Conservation (phyloP, 2,329 filamentous ascomycete species). For the Trichoderma endophyticum region DNA sequence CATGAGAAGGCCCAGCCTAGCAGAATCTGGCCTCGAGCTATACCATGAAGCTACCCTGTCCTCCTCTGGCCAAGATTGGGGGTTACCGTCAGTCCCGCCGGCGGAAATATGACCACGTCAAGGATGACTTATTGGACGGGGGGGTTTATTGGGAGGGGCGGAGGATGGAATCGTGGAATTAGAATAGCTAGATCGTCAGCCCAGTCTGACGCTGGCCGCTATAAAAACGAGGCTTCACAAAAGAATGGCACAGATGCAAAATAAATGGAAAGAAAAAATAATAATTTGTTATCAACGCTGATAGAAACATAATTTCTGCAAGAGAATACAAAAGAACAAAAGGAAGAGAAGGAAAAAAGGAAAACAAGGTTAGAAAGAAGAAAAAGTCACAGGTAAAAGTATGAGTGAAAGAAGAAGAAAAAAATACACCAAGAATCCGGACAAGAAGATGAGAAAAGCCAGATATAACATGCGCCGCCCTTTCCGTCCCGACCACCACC, state of each 20-base stretch:
- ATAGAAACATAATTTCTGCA: background rate
- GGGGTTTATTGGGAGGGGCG: background rate
- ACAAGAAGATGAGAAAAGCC: background rate
- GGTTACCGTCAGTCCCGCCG: background rate
- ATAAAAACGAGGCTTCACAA: background rate
- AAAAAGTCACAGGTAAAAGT: background rate
- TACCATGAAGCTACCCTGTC: background rate
- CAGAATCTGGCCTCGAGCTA: slow-evolving; percentile 1
- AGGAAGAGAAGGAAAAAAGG: background rate
- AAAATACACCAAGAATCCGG: background rate
- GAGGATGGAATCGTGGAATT: background rate
- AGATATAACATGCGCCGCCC: slow-evolving; percentile 8
- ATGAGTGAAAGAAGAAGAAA: background rate
- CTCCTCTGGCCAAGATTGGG: background rate
- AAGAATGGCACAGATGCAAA: background rate
- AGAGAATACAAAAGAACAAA: background rate
- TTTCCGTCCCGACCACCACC: slow-evolving; percentile 2
- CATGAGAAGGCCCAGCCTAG: background rate
- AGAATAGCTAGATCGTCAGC: background rate
- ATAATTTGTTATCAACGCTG: background rate
- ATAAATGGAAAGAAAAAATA: background rate
- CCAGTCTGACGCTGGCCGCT: background rate
- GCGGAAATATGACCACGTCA: background rate
- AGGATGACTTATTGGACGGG: background rate
- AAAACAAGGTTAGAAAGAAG: background rate